Conservation (phyloP, 2,329 filamentous ascomycete species). For the Botryotinia globosa region DNA sequence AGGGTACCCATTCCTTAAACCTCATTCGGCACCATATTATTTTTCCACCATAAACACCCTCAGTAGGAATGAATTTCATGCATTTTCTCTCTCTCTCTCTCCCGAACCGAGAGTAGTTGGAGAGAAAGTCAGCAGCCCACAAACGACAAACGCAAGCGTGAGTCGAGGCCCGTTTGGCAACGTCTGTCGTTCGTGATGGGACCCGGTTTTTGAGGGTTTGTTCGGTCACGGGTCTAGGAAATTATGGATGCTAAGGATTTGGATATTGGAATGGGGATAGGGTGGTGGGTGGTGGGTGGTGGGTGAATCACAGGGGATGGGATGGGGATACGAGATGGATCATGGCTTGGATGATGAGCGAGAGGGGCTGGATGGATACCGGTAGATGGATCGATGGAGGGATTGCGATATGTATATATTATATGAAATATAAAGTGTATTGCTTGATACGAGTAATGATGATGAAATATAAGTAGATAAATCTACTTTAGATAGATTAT, state of each 20-base stretch:
- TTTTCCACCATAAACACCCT: not conserved
- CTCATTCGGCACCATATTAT: not conserved
- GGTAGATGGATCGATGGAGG: not conserved
- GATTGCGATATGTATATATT: too few relatives aligned
- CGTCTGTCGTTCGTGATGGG: not conserved
- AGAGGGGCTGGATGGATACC: not conserved
- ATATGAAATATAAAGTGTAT: too few relatives aligned
- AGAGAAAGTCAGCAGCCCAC: not conserved
- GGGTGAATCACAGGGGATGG: not conserved
- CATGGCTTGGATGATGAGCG: not conserved
- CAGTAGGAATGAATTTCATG: not conserved
- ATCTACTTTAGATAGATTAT: too few relatives aligned
- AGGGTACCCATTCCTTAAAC: not conserved
- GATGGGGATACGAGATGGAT: not conserved
- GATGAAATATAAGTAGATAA: too few relatives aligned
- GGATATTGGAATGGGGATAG: not conserved
- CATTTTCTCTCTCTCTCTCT: not conserved
- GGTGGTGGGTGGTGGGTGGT: not conserved
- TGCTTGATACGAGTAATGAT: too few relatives aligned
- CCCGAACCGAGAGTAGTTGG: constrained; percentile 7
- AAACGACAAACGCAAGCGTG: constrained; percentile 1
- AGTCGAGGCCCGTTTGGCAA: not conserved
- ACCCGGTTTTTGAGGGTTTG: constrained; percentile 10
- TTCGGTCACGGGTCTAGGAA: constrained; percentile 17
- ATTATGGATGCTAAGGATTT: not conserved